Conservation (phyloP, 2,329 filamentous ascomycete species). For the Pseudogymnoascus sp. region DNA sequence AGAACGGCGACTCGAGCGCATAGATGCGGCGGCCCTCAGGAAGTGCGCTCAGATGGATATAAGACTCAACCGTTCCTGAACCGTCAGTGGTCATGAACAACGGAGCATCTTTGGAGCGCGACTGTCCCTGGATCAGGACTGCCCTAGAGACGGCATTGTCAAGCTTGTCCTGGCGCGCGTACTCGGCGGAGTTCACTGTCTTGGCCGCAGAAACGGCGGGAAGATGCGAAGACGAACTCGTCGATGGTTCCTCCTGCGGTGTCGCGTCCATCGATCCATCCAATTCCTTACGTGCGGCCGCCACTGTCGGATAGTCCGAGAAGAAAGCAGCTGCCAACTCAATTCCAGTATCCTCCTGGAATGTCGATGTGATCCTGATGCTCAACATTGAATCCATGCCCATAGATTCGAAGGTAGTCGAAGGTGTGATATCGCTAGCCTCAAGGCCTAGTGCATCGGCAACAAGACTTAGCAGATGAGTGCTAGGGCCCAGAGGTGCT, state of each 20-base stretch:
- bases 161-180: not conserved
- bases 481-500: not conserved
- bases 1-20: not conserved
- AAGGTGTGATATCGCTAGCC: conserved; percentile 8
- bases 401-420: conserved; percentile 12
- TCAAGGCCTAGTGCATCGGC: conserved; percentile 13
- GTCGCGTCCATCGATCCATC: not conserved
- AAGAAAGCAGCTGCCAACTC: conserved; percentile 8
- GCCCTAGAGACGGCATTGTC: not conserved
- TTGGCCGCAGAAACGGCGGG: not conserved
- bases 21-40: not conserved
- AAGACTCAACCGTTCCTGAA: not conserved
- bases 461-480: conserved; percentile 9
- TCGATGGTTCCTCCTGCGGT: not conserved
- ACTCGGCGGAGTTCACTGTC: not conserved
- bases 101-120: not conserved
- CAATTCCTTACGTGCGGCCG: not conserved
- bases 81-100: not conserved
- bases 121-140: not conserved
- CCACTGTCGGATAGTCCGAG: conserved; percentile 5
- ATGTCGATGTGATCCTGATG: conserved; percentile 11
- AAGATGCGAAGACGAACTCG: not conserved
- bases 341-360: conserved; percentile 13
- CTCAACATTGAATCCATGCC: conserved; percentile 17
- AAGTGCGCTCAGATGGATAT: not conserved